These are phyloP conservation scores for Metarhizium sp. DNA, from an alignment of 2,329 filamentous ascomycete species.

Conservation along the genomic window DNA sequence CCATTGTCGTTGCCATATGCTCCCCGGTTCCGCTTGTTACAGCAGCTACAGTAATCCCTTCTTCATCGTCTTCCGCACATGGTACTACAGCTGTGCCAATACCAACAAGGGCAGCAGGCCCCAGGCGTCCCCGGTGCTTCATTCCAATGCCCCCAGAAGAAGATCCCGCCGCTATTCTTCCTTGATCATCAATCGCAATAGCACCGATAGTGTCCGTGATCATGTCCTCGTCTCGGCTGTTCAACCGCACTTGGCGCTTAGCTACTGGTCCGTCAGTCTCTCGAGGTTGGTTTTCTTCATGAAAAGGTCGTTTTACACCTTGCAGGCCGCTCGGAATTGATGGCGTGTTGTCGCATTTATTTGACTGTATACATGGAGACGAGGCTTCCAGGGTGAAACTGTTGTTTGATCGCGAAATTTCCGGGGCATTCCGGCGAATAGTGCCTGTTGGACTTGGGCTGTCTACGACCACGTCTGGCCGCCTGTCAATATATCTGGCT, in stretches of 20 bases:
- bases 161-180: slow-evolving; percentile 86
- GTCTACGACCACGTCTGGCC: not conserved
- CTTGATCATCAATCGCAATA: slow-evolving; percentile 79
- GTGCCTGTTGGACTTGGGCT: not conserved
- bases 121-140: slow-evolving; percentile 88
- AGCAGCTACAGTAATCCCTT: slow-evolving; percentile 63
- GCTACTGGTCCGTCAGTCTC: slow-evolving; percentile 3
- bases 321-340: slow-evolving; percentile 4
- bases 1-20: slow-evolving; percentile 94
- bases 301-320: slow-evolving; percentile 25
- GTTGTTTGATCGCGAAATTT: not conserved
- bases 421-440: not conserved
- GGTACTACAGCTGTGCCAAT: slow-evolving; percentile 89
- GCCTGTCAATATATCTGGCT: slow-evolving; percentile 1
- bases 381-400: slow-evolving; percentile 10
- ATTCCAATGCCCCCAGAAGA: slow-evolving; percentile 97
- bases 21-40: slow-evolving; percentile 94
- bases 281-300: not conserved
- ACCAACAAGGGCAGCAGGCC: slow-evolving; percentile 86
- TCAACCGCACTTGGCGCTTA: slow-evolving; percentile 13
- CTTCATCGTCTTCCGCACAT: slow-evolving; percentile 57
- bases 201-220: slow-evolving; percentile 94
- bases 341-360: not conserved
- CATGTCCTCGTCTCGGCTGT: slow-evolving; percentile 39
- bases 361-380: slow-evolving; percentile 9